Evolutionary conservation across 345 rosid species (phyloP).

Genomic region (Cochlearia excelsa): DNA sequence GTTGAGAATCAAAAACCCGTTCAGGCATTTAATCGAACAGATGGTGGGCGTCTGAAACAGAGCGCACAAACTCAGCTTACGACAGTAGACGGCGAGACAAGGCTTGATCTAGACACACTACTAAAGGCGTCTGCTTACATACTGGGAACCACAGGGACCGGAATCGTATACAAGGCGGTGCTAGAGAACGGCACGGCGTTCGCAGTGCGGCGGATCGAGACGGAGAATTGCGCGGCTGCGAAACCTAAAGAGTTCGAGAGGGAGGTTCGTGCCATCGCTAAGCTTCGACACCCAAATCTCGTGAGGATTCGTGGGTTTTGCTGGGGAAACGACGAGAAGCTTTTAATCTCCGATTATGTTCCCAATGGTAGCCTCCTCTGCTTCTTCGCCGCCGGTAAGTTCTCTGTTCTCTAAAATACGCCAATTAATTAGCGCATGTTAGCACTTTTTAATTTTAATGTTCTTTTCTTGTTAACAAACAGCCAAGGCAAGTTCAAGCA

Average conservation of each 20-base stretch:
- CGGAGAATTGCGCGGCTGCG: slow-evolving; percentile 43
- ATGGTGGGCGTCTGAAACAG: slow-evolving; percentile 24
- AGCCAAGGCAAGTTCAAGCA: slow-evolving; percentile 43
- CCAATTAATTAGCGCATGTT: neutral
- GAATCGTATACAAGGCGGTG: slow-evolving; percentile 88
- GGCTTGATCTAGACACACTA: slow-evolving; percentile 66
- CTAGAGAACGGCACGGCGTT: slow-evolving; percentile 59
- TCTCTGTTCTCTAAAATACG: slow-evolving; percentile 4
- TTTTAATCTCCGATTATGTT: slow-evolving; percentile 66
- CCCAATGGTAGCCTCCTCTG: slow-evolving; percentile 71
- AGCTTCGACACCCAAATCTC: slow-evolving; percentile 71
- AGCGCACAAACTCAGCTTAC: slow-evolving; percentile 48
- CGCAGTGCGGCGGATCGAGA: slow-evolving; percentile 84
- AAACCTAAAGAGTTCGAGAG: slow-evolving; percentile 70
- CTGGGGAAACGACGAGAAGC: slow-evolving; percentile 91
- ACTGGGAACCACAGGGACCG: slow-evolving; percentile 56
- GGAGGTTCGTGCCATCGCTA: slow-evolving; percentile 59
- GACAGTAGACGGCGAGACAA: slow-evolving; percentile 66
- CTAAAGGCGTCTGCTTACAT: slow-evolving; percentile 82
- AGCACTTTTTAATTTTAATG: neutral
- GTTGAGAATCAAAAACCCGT: slow-evolving; percentile 32
- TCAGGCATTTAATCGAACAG: slow-evolving; percentile 15
- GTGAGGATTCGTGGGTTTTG: slow-evolving; percentile 69
- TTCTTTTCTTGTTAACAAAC: neutral
- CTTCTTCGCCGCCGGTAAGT: slow-evolving; percentile 53